Evolutionary conservation across 352 stramenopile genomes (phyloP).

Genomic region (Phytophthora hybrid): DNA sequence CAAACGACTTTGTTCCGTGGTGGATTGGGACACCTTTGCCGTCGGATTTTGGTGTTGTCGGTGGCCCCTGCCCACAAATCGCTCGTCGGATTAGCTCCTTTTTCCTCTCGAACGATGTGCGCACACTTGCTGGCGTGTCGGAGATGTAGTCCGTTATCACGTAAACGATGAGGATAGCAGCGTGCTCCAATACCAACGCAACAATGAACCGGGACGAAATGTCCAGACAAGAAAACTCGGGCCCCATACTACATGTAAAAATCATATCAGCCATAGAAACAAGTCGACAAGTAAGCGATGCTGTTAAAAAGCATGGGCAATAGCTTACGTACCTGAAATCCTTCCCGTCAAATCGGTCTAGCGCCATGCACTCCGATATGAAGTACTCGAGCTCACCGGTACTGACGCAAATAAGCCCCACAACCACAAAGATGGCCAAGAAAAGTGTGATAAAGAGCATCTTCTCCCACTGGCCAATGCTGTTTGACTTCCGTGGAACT

Average conservation of each 20-base stretch:
- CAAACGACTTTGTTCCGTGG: constrained; percentile 37
- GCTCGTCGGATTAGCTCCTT: constrained; percentile 86
- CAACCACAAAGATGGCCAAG: constrained; percentile 84
- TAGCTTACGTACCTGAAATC: constrained; percentile 74
- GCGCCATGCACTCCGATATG: constrained; percentile 69
- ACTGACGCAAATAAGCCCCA: constrained; percentile 86
- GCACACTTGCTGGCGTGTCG: constrained; percentile 75
- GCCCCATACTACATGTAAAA: constrained; percentile 66
- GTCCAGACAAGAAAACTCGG: constrained; percentile 82
- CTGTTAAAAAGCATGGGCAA: not conserved
- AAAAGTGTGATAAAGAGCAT: constrained; percentile 88
- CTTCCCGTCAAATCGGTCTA: constrained; percentile 81
- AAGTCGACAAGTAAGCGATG: constrained; percentile 17
- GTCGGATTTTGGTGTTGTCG: constrained; percentile 21
- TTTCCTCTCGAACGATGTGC: constrained; percentile 85
- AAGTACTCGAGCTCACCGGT: constrained; percentile 89
- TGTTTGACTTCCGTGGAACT: constrained; percentile 85
- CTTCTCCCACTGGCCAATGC: constrained; percentile 89
- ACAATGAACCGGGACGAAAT: constrained; percentile 84
- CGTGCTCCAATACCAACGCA: constrained; percentile 79
- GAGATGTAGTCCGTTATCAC: constrained; percentile 86
- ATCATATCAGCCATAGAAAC: not conserved
- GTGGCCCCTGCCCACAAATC: constrained; percentile 70
- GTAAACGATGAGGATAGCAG: constrained; percentile 77
- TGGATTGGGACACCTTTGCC: constrained; percentile 20